phyloP scores from a whole-genome alignment of 2,329 filamentous ascomycete genomes.

The Hymenoscyphus salicellus region DNA sequence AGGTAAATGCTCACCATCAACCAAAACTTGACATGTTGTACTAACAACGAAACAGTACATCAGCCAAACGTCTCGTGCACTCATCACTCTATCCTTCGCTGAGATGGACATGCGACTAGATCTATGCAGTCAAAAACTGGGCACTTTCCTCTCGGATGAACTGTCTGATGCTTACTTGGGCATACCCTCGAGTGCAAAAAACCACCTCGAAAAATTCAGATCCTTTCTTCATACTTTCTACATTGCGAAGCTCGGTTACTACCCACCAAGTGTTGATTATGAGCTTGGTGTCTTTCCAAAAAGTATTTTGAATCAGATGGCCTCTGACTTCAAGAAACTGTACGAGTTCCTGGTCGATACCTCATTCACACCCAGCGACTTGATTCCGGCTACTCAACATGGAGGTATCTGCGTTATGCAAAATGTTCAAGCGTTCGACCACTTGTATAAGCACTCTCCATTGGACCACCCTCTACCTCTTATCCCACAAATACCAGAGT shows the following conservation, averaged over 20 bases:
- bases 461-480: slow-evolving; percentile 66
- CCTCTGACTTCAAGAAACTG: slow-evolving; percentile 65
- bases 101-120: slow-evolving; percentile 65
- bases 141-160: slow-evolving; percentile 69
- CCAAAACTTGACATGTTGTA: not conserved
- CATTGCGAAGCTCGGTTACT: slow-evolving; percentile 65
- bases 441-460: slow-evolving; percentile 54
- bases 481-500: slow-evolving; percentile 47
- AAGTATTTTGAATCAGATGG: slow-evolving; percentile 58
- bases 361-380: slow-evolving; percentile 44
- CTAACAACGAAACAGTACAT: slow-evolving; percentile 41
- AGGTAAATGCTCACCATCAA: slow-evolving; percentile 44
- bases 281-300: slow-evolving; percentile 53
- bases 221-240: slow-evolving; percentile 67
- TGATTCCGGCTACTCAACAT: slow-evolving; percentile 51
- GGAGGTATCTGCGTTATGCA: slow-evolving; percentile 71
- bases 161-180: slow-evolving; percentile 65
- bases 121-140: slow-evolving; percentile 56
- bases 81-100: slow-evolving; percentile 59
- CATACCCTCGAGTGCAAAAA: slow-evolving; percentile 56
- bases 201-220: slow-evolving; percentile 71
- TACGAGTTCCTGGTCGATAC: slow-evolving; percentile 70
- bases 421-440: slow-evolving; percentile 65
- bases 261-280: slow-evolving; percentile 56
- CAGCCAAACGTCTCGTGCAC: slow-evolving; percentile 55